These are phyloP conservation scores for Paraconiothyrium brasiliense DNA, from an alignment of 2,329 filamentous ascomycete species.

Conservation along the genomic window DNA sequence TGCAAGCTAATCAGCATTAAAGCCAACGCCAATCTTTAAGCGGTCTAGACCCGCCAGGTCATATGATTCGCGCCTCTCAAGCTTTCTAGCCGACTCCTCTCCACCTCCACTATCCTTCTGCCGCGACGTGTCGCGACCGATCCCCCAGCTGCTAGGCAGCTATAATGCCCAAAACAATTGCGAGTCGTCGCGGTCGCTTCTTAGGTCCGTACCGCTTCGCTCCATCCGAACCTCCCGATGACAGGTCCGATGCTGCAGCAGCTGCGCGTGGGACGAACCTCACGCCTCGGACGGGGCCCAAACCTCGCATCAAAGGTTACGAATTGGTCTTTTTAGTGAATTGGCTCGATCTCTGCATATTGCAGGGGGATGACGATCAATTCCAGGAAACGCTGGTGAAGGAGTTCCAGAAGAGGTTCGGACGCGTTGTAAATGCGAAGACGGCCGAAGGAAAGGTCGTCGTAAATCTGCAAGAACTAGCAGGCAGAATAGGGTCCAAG, in stretches of 20 bases:
- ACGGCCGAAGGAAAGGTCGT: constrained; percentile 11
- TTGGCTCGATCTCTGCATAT: constrained; percentile 10
- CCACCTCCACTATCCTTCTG: constrained; percentile 3
- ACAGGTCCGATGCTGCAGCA: background rate
- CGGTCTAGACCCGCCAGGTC: constrained; percentile 6
- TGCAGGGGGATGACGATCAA: constrained; percentile 1
- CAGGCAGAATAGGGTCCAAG: constrained; percentile 9
- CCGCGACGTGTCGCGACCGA: background rate
- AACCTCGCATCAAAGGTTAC: constrained; percentile 12
- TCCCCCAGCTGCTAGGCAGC: constrained; percentile 11
- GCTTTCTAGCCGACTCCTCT: constrained; percentile 5
- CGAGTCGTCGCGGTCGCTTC: constrained; percentile 11
- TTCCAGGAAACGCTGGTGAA: constrained; percentile 12
- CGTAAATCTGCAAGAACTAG: constrained; percentile 7
- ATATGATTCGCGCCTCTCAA: constrained; percentile 6
- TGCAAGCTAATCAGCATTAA: constrained; percentile 8
- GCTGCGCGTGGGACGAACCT: background rate
- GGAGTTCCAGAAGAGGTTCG: constrained; percentile 9
- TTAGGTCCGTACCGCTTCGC: constrained; percentile 13
- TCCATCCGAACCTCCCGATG: constrained; percentile 1
- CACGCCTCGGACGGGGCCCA: constrained; percentile 1
- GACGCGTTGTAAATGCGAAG: constrained; percentile 11
- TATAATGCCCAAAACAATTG: constrained; percentile 13
- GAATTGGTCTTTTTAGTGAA: constrained; percentile 11
- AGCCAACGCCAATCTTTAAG: constrained; percentile 1